Base-by-base conservation (phyloP, 176 grass and related monocot species). In the Oryza officinalis region DNA sequence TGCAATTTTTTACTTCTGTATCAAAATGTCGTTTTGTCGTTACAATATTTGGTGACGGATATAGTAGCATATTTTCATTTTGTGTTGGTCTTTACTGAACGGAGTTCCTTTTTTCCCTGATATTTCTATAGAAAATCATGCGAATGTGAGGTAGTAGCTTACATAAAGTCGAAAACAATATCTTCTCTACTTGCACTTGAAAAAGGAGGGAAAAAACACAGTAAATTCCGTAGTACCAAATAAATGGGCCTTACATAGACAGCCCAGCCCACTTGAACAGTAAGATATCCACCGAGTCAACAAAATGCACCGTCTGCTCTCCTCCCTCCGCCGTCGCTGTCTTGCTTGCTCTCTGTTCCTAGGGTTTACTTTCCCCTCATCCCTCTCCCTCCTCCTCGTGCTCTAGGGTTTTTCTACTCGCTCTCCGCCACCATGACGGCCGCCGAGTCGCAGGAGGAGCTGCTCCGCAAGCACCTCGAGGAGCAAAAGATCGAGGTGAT, bases 401-500 rank as follows among this genome's bases (percentile, higher is more conserved):
- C 27, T 26, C 43, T 65, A 59, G 33, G 63, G 20, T 65, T 77
- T 60, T 59, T 46, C 44, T 0, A 5, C 60, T 50, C 60, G 6
- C 20, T 30, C 20, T 30, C 23, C 37, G 65, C 57, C 26, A 41
- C 63, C 83, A 85, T 77, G 83, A 85, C 74, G 25, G 32, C 33
- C 25, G 74, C 65, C 32, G 65, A 69, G 74, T 32, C 66, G 18
- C 47, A 61, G 33, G 63, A 37, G 72, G 33, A 85, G 74, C 25
- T 69, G 47, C 65, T 85, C 26, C 74, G 47, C 32, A 74, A 73
- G 9, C 83, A 61, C 25, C 64, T 85, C 74, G 65, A 69, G 74
- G 74, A 70, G n/a, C 83, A 85, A 3, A 26, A 78, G 31, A 78
- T 85, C 65, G 65, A 85, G 74, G 83, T 78, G 74, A 85, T 61